Conservation (phyloP, 345 rosid species). For the Alliaria petiolata region DNA sequence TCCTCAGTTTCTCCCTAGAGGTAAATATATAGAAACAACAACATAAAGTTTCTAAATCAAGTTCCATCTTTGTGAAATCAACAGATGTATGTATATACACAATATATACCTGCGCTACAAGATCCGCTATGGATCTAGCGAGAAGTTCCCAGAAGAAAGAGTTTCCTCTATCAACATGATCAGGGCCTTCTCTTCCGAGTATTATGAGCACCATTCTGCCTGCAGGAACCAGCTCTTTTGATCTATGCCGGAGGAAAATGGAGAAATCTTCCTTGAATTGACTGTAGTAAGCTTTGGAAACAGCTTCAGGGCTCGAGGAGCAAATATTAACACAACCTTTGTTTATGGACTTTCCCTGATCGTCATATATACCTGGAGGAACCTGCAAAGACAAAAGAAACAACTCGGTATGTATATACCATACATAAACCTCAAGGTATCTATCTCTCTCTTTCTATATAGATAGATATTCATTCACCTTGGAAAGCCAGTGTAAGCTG, state of each 20-base stretch:
- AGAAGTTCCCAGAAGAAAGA: slow-evolving; percentile 80
- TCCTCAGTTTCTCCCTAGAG: slow-evolving; percentile 60
- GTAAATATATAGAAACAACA: background rate
- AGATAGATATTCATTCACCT: slow-evolving; percentile 38
- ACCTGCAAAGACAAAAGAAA: slow-evolving; percentile 40
- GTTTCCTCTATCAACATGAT: slow-evolving; percentile 82
- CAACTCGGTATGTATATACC: background rate
- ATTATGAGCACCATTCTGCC: slow-evolving; percentile 75
- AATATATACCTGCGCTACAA: slow-evolving; percentile 49
- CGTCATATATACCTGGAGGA: slow-evolving; percentile 59
- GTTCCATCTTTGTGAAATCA: background rate
- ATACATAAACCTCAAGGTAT: background rate
- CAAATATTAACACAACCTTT: slow-evolving; percentile 65
- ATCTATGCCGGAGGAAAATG: slow-evolving; percentile 54
- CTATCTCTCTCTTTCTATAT: background rate
- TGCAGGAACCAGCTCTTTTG: slow-evolving; percentile 47
- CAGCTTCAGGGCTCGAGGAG: slow-evolving; percentile 51
- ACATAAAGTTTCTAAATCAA: background rate
- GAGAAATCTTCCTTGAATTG: slow-evolving; percentile 79
- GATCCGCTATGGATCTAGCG: slow-evolving; percentile 45
- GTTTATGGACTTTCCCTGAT: slow-evolving; percentile 66
- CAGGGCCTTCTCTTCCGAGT: slow-evolving; percentile 58
- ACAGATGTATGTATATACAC: background rate
- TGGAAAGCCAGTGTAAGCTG: slow-evolving; percentile 93
- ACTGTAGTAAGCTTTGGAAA: slow-evolving; percentile 55